Conservation (phyloP, 2,329 filamentous ascomycete genomes). For the Hysterium pulicare region DNA sequence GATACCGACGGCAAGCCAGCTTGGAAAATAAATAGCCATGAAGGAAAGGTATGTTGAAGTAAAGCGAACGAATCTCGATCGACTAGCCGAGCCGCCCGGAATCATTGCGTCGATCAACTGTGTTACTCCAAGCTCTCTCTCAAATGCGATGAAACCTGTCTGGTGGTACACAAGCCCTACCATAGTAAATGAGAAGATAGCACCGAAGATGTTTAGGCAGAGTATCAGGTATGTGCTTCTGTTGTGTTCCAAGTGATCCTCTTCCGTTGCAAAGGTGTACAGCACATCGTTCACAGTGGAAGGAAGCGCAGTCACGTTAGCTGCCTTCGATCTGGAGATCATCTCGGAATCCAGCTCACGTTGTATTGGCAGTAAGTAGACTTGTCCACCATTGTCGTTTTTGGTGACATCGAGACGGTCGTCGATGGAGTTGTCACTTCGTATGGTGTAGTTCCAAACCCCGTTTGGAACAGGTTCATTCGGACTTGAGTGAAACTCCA, state of each 20-base stretch:
- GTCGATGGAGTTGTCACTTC: constrained; percentile 67
- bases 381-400: constrained; percentile 65
- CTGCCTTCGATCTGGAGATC: constrained; percentile 48
- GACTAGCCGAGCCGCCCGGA: constrained; percentile 67
- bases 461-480: constrained; percentile 57
- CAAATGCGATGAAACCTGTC: constrained; percentile 75
- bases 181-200: constrained; percentile 74
- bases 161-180: constrained; percentile 80
- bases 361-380: constrained; percentile 74
- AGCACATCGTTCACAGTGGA: constrained; percentile 59
- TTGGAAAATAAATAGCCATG: constrained; percentile 63
- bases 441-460: constrained; percentile 80
- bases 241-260: constrained; percentile 63
- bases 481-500: constrained; percentile 71
- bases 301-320: constrained; percentile 45
- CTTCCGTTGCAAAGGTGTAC: constrained; percentile 66
- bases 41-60: constrained; percentile 71
- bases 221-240: constrained; percentile 65
- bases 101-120: constrained; percentile 88
- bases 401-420: constrained; percentile 59
- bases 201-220: constrained; percentile 68
- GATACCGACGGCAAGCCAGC: constrained; percentile 71
- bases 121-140: constrained; percentile 80
- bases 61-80: constrained; percentile 73
- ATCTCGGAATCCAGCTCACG: constrained; percentile 72